Evolutionary conservation across 225 moss, liverwort and hornwort species (phyloP).

Genomic region (Neckera pumila): DNA sequence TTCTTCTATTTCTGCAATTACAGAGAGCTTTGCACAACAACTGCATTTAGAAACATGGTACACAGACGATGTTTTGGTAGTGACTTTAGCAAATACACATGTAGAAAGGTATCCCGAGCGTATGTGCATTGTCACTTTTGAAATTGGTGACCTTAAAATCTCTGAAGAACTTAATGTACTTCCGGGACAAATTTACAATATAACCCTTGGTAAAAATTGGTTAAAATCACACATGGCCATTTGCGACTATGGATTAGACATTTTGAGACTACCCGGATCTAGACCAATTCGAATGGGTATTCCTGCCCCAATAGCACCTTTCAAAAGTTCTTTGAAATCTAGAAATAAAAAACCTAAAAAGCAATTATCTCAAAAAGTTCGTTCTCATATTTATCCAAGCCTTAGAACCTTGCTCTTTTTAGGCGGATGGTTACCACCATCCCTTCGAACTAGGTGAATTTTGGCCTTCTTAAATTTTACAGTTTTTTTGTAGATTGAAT

Average conservation of each 20-base stretch:
- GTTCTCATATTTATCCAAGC: not conserved
- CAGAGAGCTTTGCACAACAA: constrained; percentile 35
- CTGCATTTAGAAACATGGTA: constrained; percentile 42
- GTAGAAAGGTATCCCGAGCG: constrained; percentile 31
- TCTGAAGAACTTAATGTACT: constrained; percentile 38
- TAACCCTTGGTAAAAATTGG: constrained; percentile 48
- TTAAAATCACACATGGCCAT: constrained; percentile 50
- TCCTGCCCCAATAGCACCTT: not conserved
- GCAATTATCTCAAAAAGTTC: not conserved
- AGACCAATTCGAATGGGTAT: constrained; percentile 43
- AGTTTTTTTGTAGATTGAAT: not conserved
- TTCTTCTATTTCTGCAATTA: constrained; percentile 44
- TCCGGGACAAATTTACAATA: constrained; percentile 40
- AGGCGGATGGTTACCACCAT: constrained; percentile 14
- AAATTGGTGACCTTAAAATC: constrained; percentile 33
- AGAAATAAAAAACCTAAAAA: constrained; percentile 9
- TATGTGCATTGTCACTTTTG: constrained; percentile 33
- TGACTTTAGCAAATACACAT: constrained; percentile 44
- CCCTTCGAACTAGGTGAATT: not conserved
- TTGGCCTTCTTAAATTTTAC: not conserved
- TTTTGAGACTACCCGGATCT: constrained; percentile 29
- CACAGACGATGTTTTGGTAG: constrained; percentile 36
- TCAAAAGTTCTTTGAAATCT: not conserved
- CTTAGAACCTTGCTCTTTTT: constrained; percentile 6
- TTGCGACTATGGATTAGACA: constrained; percentile 42